These are phyloP conservation scores for Macroventuria anomochaeta DNA, from an alignment of 2,329 filamentous ascomycete genomes.

Conservation along the genomic window DNA sequence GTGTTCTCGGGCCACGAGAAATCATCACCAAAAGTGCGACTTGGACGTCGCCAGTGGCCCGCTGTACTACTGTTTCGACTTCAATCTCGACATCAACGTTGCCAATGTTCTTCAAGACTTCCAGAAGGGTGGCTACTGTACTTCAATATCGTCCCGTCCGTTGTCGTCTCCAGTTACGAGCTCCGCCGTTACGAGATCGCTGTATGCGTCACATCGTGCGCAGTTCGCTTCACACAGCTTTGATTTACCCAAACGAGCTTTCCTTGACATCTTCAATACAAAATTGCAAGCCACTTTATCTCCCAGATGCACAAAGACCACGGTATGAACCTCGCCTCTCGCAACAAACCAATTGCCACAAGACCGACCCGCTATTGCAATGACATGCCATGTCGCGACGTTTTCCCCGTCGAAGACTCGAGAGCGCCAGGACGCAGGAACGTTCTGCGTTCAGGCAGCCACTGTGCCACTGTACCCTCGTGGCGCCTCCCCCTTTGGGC, in stretches of 20 bases:
- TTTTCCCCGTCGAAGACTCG: neutral
- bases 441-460: conserved; percentile 8
- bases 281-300: neutral
- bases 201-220: neutral
- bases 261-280: neutral
- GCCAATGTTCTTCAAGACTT: conserved; percentile 10
- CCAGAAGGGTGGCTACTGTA: conserved; percentile 4
- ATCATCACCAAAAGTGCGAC: neutral
- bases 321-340: neutral
- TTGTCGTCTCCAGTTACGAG: conserved; percentile 1
- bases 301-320: neutral
- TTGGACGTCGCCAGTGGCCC: neutral
- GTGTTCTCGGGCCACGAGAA: neutral
- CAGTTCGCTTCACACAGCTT: neutral
- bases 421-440: conserved; percentile 11
- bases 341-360: neutral
- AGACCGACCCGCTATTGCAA: neutral
- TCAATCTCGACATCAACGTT: conserved; percentile 8
- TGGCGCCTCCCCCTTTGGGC: neutral
- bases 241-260: neutral
- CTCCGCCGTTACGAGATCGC: conserved; percentile 1
- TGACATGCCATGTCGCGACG: neutral
- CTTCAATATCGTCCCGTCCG: conserved; percentile 4
- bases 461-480: neutral
- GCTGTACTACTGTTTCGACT: neutral